Conservation (phyloP, 768 basidiomycete species). For the Leccinum obscurum region DNA sequence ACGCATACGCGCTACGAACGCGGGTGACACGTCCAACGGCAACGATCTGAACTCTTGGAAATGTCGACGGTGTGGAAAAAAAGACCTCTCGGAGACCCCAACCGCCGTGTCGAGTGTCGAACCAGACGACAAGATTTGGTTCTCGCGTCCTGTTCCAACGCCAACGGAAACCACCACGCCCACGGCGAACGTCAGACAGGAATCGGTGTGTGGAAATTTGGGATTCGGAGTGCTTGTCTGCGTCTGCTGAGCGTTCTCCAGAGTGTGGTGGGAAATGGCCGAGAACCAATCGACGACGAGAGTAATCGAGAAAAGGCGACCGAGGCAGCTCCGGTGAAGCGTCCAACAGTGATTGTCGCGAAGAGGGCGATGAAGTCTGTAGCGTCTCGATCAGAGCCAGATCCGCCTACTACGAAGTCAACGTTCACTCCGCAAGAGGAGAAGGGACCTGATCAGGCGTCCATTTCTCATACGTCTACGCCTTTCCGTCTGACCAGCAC, state of each 20-base stretch:
- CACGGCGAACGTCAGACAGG: slow-evolving; percentile 3
- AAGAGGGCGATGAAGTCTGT: slow-evolving; percentile 2
- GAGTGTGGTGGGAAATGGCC: slow-evolving; percentile 1
- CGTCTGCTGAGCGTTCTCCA: slow-evolving; percentile 10
- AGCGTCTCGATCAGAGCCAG: neutral
- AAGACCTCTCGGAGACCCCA: slow-evolving; percentile 1
- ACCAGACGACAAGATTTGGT: neutral
- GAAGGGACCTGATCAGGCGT: neutral
- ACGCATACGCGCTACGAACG: slow-evolving; percentile 26
- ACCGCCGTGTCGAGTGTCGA: slow-evolving; percentile 6
- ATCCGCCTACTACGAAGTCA: neutral
- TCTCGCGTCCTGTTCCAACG: neutral
- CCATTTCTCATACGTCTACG: neutral
- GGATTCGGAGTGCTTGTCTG: neutral
- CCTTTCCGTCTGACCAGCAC: neutral
- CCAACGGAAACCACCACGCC: neutral
- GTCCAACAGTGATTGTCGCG: neutral
- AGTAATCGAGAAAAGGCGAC: neutral
- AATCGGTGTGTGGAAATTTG: slow-evolving; percentile 11
- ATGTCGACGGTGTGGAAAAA: slow-evolving; percentile 34
- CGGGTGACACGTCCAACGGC: slow-evolving; percentile 16
- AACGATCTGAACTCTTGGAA: slow-evolving; percentile 28
- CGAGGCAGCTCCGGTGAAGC: neutral
- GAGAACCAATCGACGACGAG: neutral
- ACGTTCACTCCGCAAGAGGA: neutral